Evolutionary conservation across 2,329 filamentous ascomycete species (phyloP).

Genomic region (Parasarocladium wereldwijsianum): DNA sequence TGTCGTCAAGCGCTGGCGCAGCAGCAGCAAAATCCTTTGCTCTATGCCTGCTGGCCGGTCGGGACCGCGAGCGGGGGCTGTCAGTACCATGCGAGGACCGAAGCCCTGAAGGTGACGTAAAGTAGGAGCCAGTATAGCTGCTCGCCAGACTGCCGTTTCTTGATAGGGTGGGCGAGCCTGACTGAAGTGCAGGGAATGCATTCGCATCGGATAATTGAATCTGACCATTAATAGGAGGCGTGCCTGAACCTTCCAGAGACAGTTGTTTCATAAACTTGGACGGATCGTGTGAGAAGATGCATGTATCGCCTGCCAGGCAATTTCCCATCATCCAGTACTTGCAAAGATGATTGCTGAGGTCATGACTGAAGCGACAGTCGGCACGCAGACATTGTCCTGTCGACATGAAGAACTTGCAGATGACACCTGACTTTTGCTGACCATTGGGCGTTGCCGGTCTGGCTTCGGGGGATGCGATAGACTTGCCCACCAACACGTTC

Average conservation of each 20-base stretch:
- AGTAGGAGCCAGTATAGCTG: slow-evolving; percentile 34
- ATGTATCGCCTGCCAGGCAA: slow-evolving; percentile 84
- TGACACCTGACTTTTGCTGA: slow-evolving; percentile 68
- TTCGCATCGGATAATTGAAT: slow-evolving; percentile 75
- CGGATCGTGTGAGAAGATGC: slow-evolving; percentile 94
- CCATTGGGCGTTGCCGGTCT: slow-evolving; percentile 64
- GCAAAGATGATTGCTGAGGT: slow-evolving; percentile 91
- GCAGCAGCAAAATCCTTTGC: slow-evolving; percentile 44
- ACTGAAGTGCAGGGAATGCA: slow-evolving; percentile 65
- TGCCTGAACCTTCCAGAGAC: slow-evolving; percentile 52
- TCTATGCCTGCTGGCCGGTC: slow-evolving; percentile 67
- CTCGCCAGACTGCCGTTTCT: too few relatives aligned
- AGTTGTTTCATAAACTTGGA: slow-evolving; percentile 73
- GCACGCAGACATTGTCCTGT: slow-evolving; percentile 91
- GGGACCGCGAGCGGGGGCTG: slow-evolving; percentile 59
- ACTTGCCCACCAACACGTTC: slow-evolving; percentile 75
- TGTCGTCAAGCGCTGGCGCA: slow-evolving; percentile 75
- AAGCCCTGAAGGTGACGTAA: slow-evolving; percentile 56
- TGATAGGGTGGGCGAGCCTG: slow-evolving; percentile 35
- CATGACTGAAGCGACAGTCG: slow-evolving; percentile 94
- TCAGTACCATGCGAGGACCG: slow-evolving; percentile 47
- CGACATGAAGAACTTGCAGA: slow-evolving; percentile 95
- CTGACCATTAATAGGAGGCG: slow-evolving; percentile 47
- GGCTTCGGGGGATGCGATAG: slow-evolving; percentile 54
- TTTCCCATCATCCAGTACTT: slow-evolving; percentile 99